Evolutionary conservation across 345 rosid species (phyloP), one percentile per base, ranked within the genome.

Genomic region (Eutrema japonicum): DNA sequence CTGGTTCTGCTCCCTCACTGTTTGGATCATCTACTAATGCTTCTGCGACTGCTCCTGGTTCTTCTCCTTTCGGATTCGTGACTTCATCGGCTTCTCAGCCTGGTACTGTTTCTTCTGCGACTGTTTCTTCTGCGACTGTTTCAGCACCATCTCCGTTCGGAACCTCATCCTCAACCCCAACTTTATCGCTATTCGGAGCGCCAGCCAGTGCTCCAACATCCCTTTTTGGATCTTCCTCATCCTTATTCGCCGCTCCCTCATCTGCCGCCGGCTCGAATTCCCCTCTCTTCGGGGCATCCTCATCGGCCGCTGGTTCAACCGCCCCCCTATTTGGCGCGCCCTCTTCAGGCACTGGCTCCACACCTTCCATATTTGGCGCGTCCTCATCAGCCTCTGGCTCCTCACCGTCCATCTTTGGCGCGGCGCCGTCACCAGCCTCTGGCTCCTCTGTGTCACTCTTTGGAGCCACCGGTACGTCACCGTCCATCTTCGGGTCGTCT

Each of bases 241-340:
- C 78, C 12, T 49, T 64, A 64, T 68, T 74, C 22, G 55, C 65
- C 3, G 48, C 63, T 35, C 32, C 63, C 5, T 64, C 77, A 48
- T n/a, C 77, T 35, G 43, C 76, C 8, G 42, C 79, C 13, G 22
- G 52, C 43, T 65, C 85, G 0, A 54, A 40, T 50, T 7, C 83
- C 6, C 57, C 83, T 27, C 75, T 73, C 66, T 82, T 82, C 29
- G 83, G 75, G 2, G 45, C 74, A 7, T n/a, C 81, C 29, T 51
- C 77, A 27, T 71, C 83, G 3, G 27, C 71, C 29, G 56, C 84
- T 47, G 63, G 65, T 43, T 48, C 84, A 10, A 59, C 72, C 7
- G 22, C 90, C 1, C 47, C 83, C 3, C 64, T 56, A 4, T 73
- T 80, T 45, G 84, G 85, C 5, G 36, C 79, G 3, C 3, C 77